Evolutionary conservation across 805 yeast genomes (phyloP).

Genomic region (Starmerella bombi): DNA sequence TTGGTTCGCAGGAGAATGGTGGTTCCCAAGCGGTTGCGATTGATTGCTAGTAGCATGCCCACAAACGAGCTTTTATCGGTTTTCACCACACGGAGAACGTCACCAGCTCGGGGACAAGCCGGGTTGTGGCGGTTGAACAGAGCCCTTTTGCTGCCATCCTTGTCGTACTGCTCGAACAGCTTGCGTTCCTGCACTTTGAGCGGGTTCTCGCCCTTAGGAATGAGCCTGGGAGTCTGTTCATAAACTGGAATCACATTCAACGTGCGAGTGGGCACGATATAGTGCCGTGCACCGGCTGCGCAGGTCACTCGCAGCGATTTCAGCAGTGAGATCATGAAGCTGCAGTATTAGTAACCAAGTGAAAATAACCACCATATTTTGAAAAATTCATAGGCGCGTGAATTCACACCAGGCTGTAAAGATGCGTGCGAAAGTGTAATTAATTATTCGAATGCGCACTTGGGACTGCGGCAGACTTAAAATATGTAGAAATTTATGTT

Average conservation of each 20-base stretch:
- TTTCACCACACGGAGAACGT: conserved; percentile 62
- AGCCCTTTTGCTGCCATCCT: conserved; percentile 51
- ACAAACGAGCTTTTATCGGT: conserved; percentile 44
- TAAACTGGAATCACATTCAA: conserved; percentile 27
- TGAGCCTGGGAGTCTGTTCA: conserved; percentile 25
- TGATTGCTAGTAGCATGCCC: conserved; percentile 70
- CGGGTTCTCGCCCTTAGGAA: conserved; percentile 26
- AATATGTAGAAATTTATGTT: no score
- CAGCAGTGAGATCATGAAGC: background rate
- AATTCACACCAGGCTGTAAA: no score
- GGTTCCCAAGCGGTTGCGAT: conserved; percentile 58
- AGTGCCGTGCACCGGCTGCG: conserved; percentile 1
- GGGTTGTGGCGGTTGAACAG: conserved; percentile 37
- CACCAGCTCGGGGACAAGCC: conserved; percentile 60
- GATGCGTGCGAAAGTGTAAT: no score
- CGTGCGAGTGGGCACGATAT: conserved; percentile 34
- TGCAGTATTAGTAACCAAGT: background rate
- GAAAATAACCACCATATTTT: background rate
- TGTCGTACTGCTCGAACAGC: conserved; percentile 50
- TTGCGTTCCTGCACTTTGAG: conserved; percentile 38
- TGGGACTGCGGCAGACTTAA: no score
- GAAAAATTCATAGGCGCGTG: no score
- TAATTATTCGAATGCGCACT: no score
- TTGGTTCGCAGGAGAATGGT: conserved; percentile 74
- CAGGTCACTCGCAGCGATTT: background rate